Base-by-base conservation (phyloP, 768 basidiomycete species). In the Lyophyllum shimeji region DNA sequence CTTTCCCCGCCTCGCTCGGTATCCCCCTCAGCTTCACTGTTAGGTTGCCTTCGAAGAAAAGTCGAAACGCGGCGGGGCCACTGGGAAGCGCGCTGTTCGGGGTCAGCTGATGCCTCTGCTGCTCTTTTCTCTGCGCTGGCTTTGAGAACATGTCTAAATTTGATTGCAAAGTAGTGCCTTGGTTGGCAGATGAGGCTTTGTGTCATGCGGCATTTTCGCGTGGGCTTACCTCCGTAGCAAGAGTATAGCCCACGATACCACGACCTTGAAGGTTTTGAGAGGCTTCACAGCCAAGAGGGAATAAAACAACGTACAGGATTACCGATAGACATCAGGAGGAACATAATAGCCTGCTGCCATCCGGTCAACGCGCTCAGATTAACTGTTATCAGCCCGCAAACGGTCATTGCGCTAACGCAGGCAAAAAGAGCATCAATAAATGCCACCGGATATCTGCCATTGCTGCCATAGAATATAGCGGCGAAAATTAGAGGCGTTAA, bases 181-280 rank as follows among this genome's bases (percentile, higher is more conserved):
- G 13, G 29, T 44, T 27, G 50, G 43, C 37, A 60, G 50, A 46
- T 45, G 56, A n/a, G 50, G 39, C 50, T 18, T 42, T 37, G 50
- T 34, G 39, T 23, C 20, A 34, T 57, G 55, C 29, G 56, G 43
- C 46, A 57, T 54, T 55, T 54, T 44, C 12, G 53, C 52, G 29
- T 27, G 43, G 40, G 62, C 79, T 60, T 48, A 89, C 89, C 83
- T 85, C 53, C 93, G 80, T 56, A 87, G 80, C 55, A 85, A 82
- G 24, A 96, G 90, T 69, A 91, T 89, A 56, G 92, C 76, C 87
- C 92, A 91, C 0, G 91, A 93, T 7, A 94, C 82, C 13, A 85
- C 64, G 33, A 93, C 83, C 86, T 93, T 49, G n/a, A 46, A 23
- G 50, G 51, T 46, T 40, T 29, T 20, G 40, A 53, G 21, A 43